A percentile compares a stretch with the other conserved stretches of the same genome.
These are phyloP conservation scores for Nephelium lappaceum DNA, from an alignment of 345 rosid species.

Conservation along the genomic window DNA sequence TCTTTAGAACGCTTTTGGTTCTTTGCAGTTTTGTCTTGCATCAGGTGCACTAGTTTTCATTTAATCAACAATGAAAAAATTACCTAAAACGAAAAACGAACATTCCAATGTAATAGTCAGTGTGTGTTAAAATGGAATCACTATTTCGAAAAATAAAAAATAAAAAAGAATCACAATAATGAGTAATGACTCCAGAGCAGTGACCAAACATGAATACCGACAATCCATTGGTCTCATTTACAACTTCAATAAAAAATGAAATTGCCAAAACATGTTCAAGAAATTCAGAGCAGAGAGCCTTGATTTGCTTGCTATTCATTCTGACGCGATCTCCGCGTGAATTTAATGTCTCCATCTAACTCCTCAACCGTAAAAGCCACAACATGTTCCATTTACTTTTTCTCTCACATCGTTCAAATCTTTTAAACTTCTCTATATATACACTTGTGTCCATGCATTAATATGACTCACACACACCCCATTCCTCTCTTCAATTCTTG, in stretches of 20 bases:
- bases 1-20: too few species aligned
- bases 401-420: neutral
- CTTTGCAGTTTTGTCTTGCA: too few species aligned
- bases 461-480: constrained; percentile 10
- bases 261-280: neutral
- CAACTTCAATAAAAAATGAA: neutral
- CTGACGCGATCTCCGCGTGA: constrained; percentile 32
- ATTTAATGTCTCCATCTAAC: constrained; percentile 36
- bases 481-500: neutral
- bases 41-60: too few species aligned
- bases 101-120: too few species aligned
- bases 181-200: neutral
- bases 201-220: neutral
- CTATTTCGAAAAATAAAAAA: too few species aligned
- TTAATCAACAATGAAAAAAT: too few species aligned
- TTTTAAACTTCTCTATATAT: constrained; percentile 21
- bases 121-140: too few species aligned
- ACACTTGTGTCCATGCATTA: constrained; percentile 19
- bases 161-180: too few species aligned
- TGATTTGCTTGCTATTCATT: constrained; percentile 1
- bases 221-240: neutral
- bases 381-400: neutral
- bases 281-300: neutral
- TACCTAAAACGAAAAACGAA: too few species aligned
- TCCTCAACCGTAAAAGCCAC: constrained; percentile 26